Percentiles rank a stretch among this genome's conserved stretches.
phyloP scores from a whole-genome alignment of 1,284 basidiomycete genomes.

The Acaromyces ingoldii region DNA sequence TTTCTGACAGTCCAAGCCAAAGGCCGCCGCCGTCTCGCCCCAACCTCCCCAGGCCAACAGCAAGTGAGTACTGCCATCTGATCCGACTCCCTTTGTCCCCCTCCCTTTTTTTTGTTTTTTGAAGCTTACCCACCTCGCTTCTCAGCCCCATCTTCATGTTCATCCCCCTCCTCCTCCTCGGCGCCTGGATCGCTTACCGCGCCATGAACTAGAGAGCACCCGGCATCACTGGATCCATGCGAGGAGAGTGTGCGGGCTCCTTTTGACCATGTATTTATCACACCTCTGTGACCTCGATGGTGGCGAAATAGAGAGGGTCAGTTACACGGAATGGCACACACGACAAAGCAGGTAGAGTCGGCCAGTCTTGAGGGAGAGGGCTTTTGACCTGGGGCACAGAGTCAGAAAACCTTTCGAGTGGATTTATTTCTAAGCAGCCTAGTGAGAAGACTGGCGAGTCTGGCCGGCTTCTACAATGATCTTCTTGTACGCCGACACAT shows the following conservation, averaged over 20 bases:
- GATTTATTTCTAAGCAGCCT: no score
- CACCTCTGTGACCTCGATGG: no score
- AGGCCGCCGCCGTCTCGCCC: not conserved
- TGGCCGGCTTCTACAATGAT: conserved; percentile 44
- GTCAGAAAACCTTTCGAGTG: no score
- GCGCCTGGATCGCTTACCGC: conserved; percentile 37
- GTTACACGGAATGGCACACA: no score
- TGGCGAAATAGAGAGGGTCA: no score
- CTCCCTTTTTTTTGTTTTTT: not conserved
- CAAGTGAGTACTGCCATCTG: conserved; percentile 24
- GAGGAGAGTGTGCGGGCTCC: no score
- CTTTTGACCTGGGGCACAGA: no score
- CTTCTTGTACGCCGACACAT: conserved; percentile 87
- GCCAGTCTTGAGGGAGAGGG: no score
- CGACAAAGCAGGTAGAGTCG: no score
- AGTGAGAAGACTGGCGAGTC: no score
- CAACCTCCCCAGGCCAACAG: conserved; percentile 17
- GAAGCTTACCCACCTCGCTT: not conserved
- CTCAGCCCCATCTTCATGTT: conserved; percentile 45
- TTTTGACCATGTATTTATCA: no score
- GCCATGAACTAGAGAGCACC: conserved; percentile 19
- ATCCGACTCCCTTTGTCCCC: not conserved
- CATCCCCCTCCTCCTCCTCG: conserved; percentile 33
- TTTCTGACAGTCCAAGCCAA: not conserved
- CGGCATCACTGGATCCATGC: not conserved